These are phyloP conservation scores for Delitschia confertaspora DNA, from an alignment of 495 filamentous ascomycete species.

Conservation along the genomic window DNA sequence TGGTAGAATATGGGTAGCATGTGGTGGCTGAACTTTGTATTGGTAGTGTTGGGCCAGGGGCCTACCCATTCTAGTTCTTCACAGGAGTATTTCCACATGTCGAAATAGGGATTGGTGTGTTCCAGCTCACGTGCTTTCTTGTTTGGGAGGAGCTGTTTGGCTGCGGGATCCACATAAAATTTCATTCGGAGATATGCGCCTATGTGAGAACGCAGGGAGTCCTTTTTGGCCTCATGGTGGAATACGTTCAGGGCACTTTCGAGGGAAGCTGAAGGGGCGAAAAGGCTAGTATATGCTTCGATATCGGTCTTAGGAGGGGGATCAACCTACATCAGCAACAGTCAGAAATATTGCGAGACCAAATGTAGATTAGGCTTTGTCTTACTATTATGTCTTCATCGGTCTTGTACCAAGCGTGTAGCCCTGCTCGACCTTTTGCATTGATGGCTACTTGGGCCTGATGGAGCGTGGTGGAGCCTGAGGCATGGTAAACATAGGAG, in stretches of 20 bases:
- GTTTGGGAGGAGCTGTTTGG: constrained; percentile 26
- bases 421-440: constrained; percentile 37
- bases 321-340: neutral
- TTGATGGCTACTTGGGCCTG: constrained; percentile 47
- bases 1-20: constrained; percentile 57
- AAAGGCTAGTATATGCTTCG: constrained; percentile 50
- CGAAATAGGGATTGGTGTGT: constrained; percentile 51
- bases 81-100: constrained; percentile 46
- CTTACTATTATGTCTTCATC: constrained; percentile 32
- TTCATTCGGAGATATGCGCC: constrained; percentile 41
- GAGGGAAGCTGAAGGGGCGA: constrained; percentile 42
- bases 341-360: constrained; percentile 3
- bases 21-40: constrained; percentile 42
- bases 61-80: constrained; percentile 46
- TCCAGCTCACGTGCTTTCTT: constrained; percentile 18
- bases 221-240: constrained; percentile 49
- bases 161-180: constrained; percentile 19
- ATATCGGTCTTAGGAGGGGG: constrained; percentile 44
- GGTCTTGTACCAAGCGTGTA: constrained; percentile 39
- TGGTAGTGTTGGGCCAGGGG: constrained; percentile 34
- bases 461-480: constrained; percentile 39
- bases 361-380: constrained; percentile 1
- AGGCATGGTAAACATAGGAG: constrained; percentile 48
- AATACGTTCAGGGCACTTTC: constrained; percentile 46
- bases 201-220: constrained; percentile 42